Evolutionary conservation across 139 green algal genomes (phyloP).

Genomic region (Chlamydomonas sp.): DNA sequence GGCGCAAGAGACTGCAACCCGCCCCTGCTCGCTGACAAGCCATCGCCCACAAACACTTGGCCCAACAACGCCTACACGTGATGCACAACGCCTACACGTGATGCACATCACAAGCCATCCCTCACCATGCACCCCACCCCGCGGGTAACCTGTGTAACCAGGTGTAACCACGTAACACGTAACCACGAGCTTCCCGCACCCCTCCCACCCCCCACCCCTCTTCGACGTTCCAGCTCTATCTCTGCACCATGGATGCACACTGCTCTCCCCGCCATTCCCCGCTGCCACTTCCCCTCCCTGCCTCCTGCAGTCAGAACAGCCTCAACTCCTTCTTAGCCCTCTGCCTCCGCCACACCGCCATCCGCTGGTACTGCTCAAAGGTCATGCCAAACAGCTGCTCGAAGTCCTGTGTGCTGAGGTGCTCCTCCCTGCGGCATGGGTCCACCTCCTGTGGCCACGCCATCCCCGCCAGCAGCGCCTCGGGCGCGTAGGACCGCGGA

Average conservation of each 20-base stretch:
- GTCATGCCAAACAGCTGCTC: conserved; percentile 12
- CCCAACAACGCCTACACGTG: too few relatives aligned
- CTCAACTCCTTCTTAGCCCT: neutral
- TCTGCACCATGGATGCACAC: neutral
- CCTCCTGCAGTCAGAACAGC: conserved; percentile 14
- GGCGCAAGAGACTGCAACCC: too few relatives aligned
- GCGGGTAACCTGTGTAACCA: too few relatives aligned
- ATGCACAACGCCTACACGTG: too few relatives aligned
- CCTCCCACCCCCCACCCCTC: too few relatives aligned
- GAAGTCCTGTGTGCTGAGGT: conserved; percentile 13
- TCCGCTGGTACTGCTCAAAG: neutral
- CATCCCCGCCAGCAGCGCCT: conserved; percentile 3
- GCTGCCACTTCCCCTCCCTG: neutral
- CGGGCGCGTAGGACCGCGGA: conserved; percentile 15
- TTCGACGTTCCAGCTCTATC: too few relatives aligned
- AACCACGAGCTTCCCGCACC: too few relatives aligned
- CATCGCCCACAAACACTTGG: too few relatives aligned
- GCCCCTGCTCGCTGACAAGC: too few relatives aligned
- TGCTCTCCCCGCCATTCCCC: neutral
- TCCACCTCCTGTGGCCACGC: conserved; percentile 21
- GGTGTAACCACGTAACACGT: too few relatives aligned
- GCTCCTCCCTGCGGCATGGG: neutral
- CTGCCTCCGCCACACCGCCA: conserved; percentile 13
- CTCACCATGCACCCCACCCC: too few relatives aligned
- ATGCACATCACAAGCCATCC: too few relatives aligned